Conservation (phyloP, 768 basidiomycete genomes). For the Collybia sp. region DNA sequence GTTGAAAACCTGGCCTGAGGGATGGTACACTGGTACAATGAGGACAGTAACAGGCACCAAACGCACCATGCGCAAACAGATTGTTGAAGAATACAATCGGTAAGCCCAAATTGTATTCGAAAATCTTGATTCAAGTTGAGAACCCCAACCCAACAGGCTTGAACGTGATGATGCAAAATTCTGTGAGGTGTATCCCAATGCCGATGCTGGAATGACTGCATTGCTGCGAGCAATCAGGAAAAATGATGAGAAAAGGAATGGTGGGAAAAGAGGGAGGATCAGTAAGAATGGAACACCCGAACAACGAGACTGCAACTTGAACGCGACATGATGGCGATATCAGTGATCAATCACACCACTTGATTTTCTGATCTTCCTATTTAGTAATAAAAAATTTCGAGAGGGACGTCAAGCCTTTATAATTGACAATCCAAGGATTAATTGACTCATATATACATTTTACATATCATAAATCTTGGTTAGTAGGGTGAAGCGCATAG, state of each 20-base stretch:
- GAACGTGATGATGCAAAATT: conserved; percentile 9
- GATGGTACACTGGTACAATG: conserved; percentile 19
- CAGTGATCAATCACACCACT: too few species aligned
- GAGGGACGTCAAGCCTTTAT: too few species aligned
- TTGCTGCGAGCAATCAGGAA: background rate
- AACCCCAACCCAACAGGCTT: conserved; percentile 5
- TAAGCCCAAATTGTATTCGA: conserved; percentile 6
- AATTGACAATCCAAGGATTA: too few species aligned
- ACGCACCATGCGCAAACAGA: conserved; percentile 12
- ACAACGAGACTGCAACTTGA: background rate
- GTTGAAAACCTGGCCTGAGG: conserved; percentile 22
- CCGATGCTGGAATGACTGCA: conserved; percentile 5
- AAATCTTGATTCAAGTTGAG: background rate
- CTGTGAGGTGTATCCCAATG: conserved; percentile 7
- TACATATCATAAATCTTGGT: too few species aligned
- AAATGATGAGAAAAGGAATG: background rate
- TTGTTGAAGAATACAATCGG: conserved; percentile 17
- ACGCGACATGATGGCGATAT: background rate
- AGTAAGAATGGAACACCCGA: conserved; percentile 2
- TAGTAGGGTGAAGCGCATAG: too few species aligned
- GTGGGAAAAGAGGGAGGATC: too few species aligned
- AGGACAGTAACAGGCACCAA: conserved; percentile 10
- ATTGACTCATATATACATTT: too few species aligned
- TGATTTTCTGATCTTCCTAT: too few species aligned
- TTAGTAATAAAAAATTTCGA: too few species aligned